Conservation (phyloP, 2,329 filamentous ascomycete species). For the Cladophialophora psammophila region DNA sequence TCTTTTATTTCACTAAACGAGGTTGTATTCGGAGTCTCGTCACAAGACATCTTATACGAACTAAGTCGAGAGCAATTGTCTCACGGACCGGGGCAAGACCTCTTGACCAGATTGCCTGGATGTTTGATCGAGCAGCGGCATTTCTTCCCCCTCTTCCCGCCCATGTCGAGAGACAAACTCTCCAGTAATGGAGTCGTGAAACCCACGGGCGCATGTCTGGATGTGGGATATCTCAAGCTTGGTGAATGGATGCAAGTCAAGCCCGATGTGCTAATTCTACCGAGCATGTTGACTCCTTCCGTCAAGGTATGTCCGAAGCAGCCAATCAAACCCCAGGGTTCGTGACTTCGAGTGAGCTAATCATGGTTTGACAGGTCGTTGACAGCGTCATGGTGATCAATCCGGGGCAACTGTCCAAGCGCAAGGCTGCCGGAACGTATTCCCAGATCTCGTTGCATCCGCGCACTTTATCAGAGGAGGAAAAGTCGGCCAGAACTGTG, state of each 20-base stretch:
- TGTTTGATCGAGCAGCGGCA: slow-evolving; percentile 89
- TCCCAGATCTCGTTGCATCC: slow-evolving; percentile 79
- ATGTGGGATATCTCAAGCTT: slow-evolving; percentile 83
- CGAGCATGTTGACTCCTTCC: slow-evolving; percentile 84
- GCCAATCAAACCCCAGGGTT: too few relatives aligned
- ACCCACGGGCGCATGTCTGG: slow-evolving; percentile 78
- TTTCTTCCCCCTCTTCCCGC: slow-evolving; percentile 88
- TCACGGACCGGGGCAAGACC: slow-evolving; percentile 62
- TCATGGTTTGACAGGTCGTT: slow-evolving; percentile 69
- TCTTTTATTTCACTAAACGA: slow-evolving; percentile 91
- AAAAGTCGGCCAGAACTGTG: slow-evolving; percentile 65
- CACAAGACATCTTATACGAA: slow-evolving; percentile 84
- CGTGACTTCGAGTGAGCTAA: slow-evolving; percentile 15
- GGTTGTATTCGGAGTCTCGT: slow-evolving; percentile 78
- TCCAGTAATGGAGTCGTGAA: slow-evolving; percentile 70
- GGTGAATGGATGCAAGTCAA: slow-evolving; percentile 88
- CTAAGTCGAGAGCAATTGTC: slow-evolving; percentile 76
- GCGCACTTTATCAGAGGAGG: slow-evolving; percentile 65
- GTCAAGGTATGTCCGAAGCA: slow-evolving; percentile 70
- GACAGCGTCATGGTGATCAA: slow-evolving; percentile 91
- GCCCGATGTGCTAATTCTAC: slow-evolving; percentile 83
- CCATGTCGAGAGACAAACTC: slow-evolving; percentile 71
- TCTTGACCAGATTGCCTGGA: slow-evolving; percentile 74
- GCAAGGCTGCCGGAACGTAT: slow-evolving; percentile 83
- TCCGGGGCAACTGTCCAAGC: slow-evolving; percentile 85